Conservation (phyloP, 2,329 filamentous ascomycete genomes). For the Xylaria sp. region DNA sequence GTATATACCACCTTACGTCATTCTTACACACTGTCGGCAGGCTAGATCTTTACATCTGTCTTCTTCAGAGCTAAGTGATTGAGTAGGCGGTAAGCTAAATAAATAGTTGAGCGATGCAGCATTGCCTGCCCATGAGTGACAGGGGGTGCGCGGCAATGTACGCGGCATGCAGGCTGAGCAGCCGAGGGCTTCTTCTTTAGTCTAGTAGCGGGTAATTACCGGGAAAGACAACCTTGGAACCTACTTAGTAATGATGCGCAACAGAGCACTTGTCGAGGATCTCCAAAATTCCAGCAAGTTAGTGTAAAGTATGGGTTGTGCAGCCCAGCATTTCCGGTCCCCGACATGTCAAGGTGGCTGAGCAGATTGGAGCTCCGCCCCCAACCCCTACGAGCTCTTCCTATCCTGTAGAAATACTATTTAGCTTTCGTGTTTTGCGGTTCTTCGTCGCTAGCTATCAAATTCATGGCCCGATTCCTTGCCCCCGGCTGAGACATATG, state of each 20-base stretch:
- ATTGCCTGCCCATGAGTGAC: background rate
- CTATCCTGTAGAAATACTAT: background rate
- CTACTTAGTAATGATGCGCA: no score
- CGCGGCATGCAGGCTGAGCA: conserved; percentile 21
- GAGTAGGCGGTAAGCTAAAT: background rate
- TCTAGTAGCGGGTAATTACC: no score
- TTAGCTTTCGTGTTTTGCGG: background rate
- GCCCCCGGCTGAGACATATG: no score
- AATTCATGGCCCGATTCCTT: background rate
- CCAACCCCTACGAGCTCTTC: background rate
- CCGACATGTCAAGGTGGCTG: conserved; percentile 22
- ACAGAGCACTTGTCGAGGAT: no score
- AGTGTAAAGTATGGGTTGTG: background rate
- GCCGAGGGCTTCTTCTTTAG: background rate
- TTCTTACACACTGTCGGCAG: no score
- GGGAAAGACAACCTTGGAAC: no score
- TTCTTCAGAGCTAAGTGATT: no score
- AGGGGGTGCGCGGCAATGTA: conserved; percentile 21
- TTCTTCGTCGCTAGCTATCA: background rate
- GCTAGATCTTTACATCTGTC: no score
- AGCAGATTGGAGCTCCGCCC: conserved; percentile 13
- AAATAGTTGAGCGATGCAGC: background rate
- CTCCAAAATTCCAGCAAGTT: background rate
- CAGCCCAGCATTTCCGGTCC: background rate
- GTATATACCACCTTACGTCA: no score